Evolutionary conservation across 23 red algal species (phyloP).

Genomic region (Gracilaria caudata): DNA sequence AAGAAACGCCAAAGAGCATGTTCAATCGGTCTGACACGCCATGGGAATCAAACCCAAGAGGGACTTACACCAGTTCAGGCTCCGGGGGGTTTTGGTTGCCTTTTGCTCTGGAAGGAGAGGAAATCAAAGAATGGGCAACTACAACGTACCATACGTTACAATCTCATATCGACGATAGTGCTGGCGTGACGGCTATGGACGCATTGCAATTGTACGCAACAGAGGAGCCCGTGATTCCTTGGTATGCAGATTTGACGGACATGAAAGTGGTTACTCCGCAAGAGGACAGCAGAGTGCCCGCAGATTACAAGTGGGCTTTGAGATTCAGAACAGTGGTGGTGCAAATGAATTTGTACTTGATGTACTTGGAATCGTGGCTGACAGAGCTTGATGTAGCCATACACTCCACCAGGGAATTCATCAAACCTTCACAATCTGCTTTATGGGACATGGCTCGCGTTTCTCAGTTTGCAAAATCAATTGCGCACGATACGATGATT

Average conservation of each 20-base stretch:
- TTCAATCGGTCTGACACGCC: conserved; percentile 32
- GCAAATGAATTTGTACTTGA: conserved; percentile 65
- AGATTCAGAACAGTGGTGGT: conserved; percentile 44
- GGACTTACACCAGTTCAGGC: conserved; percentile 64
- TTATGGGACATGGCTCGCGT: conserved; percentile 36
- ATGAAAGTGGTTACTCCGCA: conserved; percentile 31
- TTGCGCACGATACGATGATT: conserved; percentile 28
- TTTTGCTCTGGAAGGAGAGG: conserved; percentile 61
- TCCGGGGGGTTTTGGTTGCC: conserved; percentile 93
- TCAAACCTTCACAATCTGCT: neutral
- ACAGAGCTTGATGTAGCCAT: conserved; percentile 24
- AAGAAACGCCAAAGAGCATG: conserved; percentile 42
- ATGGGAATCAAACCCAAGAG: neutral
- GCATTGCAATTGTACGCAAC: conserved; percentile 14
- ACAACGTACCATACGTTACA: conserved; percentile 45
- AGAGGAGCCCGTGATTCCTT: conserved; percentile 32
- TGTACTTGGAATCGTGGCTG: conserved; percentile 23
- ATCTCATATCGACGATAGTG: conserved; percentile 17
- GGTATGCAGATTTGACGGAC: conserved; percentile 49
- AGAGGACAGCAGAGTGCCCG: conserved; percentile 34
- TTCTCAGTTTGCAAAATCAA: conserved; percentile 32
- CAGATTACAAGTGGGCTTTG: conserved; percentile 27
- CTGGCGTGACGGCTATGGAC: conserved; percentile 40
- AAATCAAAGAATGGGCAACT: conserved; percentile 71
- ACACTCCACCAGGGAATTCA: conserved; percentile 25